These are phyloP conservation scores for Phytophthora tubulina DNA, from an alignment of 352 stramenopile genomes.

Conservation along the genomic window DNA sequence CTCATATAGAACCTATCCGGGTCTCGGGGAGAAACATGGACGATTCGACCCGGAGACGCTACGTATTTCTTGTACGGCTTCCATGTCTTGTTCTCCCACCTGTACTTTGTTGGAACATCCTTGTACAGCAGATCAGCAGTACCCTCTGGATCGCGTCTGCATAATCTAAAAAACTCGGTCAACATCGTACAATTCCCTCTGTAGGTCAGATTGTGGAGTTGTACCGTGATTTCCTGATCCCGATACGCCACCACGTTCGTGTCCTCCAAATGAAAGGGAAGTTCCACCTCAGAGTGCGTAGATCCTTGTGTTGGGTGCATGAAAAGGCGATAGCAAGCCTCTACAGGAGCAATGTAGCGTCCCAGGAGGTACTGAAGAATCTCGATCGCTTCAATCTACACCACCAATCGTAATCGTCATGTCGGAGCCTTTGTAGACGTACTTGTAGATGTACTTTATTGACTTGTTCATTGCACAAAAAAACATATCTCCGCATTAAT, in stretches of 20 bases:
- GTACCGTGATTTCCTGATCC: slow-evolving; percentile 2
- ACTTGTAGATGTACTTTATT: slow-evolving; percentile 72
- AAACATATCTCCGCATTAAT: slow-evolving; percentile 74
- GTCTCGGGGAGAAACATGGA: too few relatives aligned
- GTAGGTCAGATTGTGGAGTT: slow-evolving; percentile 17
- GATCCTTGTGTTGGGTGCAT: slow-evolving; percentile 30
- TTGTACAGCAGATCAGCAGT: too few relatives aligned
- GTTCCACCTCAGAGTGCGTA: not conserved
- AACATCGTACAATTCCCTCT: not conserved
- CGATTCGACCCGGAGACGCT: too few relatives aligned
- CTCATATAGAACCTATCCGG: too few relatives aligned
- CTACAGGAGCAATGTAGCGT: slow-evolving; percentile 56
- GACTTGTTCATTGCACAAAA: slow-evolving; percentile 41
- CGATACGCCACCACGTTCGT: not conserved
- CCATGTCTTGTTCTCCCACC: too few relatives aligned
- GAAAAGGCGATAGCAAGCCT: slow-evolving; percentile 39
- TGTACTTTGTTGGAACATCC: too few relatives aligned
- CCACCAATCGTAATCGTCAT: slow-evolving; percentile 23
- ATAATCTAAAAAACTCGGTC: too few relatives aligned
- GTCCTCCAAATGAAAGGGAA: not conserved
- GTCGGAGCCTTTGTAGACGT: slow-evolving; percentile 66
- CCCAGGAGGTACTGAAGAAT: slow-evolving; percentile 30
- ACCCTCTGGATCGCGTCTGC: too few relatives aligned
- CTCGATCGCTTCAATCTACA: slow-evolving; percentile 23
- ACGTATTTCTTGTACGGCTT: too few relatives aligned